These are phyloP conservation scores for Metarhizium humberi DNA, from an alignment of 2,329 filamentous ascomycete genomes.

Conservation along the genomic window DNA sequence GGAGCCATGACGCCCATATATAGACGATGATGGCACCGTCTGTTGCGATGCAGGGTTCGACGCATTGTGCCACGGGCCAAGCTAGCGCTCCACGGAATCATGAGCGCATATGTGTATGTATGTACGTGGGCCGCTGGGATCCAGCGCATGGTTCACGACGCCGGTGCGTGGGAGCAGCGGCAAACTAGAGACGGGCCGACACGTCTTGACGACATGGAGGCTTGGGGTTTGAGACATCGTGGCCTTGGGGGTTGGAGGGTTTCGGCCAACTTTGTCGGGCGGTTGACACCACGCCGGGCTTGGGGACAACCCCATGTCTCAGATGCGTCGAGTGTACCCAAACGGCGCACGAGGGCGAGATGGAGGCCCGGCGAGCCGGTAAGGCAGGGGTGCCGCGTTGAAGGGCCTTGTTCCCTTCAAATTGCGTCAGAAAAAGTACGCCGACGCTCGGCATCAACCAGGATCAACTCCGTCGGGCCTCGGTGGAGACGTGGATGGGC, in stretches of 20 bases:
- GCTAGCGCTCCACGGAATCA: neutral
- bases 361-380: neutral
- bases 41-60: neutral
- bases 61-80: neutral
- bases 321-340: neutral
- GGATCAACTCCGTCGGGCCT: too few species aligned
- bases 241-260: too few species aligned
- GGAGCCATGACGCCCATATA: too few species aligned
- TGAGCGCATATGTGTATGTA: neutral
- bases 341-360: neutral
- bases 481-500: too few species aligned
- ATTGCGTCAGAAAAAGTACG: too few species aligned
- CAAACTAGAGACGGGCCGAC: neutral
- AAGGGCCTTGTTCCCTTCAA: too few species aligned
- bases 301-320: too few species aligned
- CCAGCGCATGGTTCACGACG: constrained; percentile 15
- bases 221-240: constrained; percentile 44
- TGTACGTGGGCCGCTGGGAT: neutral
- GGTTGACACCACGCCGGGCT: too few species aligned
- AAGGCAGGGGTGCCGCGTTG: neutral
- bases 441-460: too few species aligned
- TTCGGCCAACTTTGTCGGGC: too few species aligned
- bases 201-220: constrained; percentile 36
- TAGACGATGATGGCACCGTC: too few species aligned
- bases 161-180: neutral